These are phyloP conservation scores for Colletotrichum lini DNA, from an alignment of 2,329 filamentous ascomycete species.

Conservation along the genomic window DNA sequence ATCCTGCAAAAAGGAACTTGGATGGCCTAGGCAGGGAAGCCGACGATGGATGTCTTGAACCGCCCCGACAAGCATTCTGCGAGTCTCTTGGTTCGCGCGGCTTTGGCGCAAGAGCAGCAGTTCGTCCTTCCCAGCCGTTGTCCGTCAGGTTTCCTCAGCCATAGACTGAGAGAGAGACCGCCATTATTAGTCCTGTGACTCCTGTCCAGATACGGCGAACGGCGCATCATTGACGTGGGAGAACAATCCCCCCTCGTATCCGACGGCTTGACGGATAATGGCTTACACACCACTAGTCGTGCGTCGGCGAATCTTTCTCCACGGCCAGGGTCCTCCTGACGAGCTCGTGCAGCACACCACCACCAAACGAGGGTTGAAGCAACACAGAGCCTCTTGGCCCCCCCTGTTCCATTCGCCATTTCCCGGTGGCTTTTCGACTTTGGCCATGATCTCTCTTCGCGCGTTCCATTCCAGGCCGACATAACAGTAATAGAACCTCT, in stretches of 20 bases:
- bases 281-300: constrained; percentile 4
- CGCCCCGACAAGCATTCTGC: neutral
- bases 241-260: neutral
- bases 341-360: constrained; percentile 4
- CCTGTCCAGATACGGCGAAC: neutral
- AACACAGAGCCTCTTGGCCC: neutral
- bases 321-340: neutral
- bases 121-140: neutral
- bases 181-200: neutral
- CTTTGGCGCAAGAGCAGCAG: neutral
- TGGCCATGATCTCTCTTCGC: neutral
- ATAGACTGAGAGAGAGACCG: neutral
- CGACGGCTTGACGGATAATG: neutral
- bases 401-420: neutral
- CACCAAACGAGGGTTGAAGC: neutral
- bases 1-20: constrained; percentile 8
- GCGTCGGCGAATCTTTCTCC: neutral
- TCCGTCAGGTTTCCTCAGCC: no score
- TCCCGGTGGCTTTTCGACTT: neutral
- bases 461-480: neutral
- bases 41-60: neutral
- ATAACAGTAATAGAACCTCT: neutral
- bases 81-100: neutral
- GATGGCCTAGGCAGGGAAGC: constrained; percentile 23
- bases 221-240: neutral